Base-by-base conservation (phyloP, 495 filamentous ascomycete species). In the Barbatosphaeria neglecta region DNA sequence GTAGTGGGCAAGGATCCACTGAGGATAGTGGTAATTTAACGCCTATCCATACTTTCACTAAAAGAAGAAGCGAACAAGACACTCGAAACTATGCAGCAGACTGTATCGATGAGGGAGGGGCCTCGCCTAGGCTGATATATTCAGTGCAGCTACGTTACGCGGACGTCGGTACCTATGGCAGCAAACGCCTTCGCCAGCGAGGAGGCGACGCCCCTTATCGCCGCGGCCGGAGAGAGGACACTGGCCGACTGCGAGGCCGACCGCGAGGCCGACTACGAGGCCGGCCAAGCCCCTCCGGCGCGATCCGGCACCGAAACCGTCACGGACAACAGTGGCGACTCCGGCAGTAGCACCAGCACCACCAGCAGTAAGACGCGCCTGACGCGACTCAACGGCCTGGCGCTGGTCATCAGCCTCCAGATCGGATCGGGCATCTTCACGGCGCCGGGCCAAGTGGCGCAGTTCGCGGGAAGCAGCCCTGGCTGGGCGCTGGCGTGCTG, bases 391-490 rank as follows among this genome's bases (percentile, higher is more conserved):
- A 52, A 58, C 39, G 53, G 55, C 37, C 44, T 61, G 22, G 50
- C 65, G 5, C 49, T 73, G 7, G 52, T 69, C 13, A 50, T 71
- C 40, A 51, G 64, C 18, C 49, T 71, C 20, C 64, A 69, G 41
- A 66, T 72, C 43, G 68, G 68, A 11, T 63, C 64, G 6, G 69
- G 68, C 15, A 67, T 70, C 8, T 72, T 73, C 48, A 59, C 62
- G 11, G 55, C 66, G 13, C 66, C 67, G 2, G 54, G 61, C 7
- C 56, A 61, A 23, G 58, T 70, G 11, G 56, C 54, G 41, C 57
- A 51, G 17, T 55, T 64, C 35, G 62, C 64, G 7, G 31, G 31
- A 19, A 40, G 53, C 22, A 67, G 58, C 4, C 61, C 62, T 2
- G 53, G 51, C 5, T 41, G 48, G 9, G 55, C 44, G n/a, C 13